Evolutionary conservation across 2,329 filamentous ascomycete species (phyloP).

Genomic region (Furcasterigmium sp.): DNA sequence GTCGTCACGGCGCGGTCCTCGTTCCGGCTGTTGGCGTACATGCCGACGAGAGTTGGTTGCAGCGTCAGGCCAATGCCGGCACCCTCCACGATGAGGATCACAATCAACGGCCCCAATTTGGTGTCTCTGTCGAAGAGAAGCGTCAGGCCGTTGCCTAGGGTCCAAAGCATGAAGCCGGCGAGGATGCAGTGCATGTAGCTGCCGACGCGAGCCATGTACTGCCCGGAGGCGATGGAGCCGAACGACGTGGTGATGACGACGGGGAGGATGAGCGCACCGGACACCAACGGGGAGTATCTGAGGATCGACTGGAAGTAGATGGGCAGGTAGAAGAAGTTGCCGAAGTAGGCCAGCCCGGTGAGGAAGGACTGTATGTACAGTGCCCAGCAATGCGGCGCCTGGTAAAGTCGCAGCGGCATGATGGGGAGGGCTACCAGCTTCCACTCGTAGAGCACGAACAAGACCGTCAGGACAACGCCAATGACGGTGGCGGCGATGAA

Average conservation of each 20-base stretch:
- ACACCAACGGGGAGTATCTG: conserved; percentile 17
- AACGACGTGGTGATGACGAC: conserved; percentile 20
- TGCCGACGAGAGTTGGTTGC: conserved; percentile 29
- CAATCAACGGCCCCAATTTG: conserved; percentile 18
- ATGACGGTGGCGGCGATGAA: conserved; percentile 16
- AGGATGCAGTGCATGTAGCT: conserved; percentile 22
- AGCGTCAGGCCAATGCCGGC: conserved; percentile 26
- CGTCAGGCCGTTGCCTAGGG: conserved; percentile 25
- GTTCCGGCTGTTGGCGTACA: conserved; percentile 28
- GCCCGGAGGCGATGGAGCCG: conserved; percentile 22
- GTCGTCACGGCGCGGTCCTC: conserved; percentile 31
- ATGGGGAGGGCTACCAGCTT: conserved; percentile 19
- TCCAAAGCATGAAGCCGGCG: conserved; percentile 27
- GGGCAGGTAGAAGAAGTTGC: conserved; percentile 21
- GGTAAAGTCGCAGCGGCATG: conserved; percentile 20
- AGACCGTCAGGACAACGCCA: conserved; percentile 13
- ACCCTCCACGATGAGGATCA: conserved; percentile 25
- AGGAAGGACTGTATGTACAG: conserved; percentile 18
- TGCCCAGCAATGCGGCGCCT: conserved; percentile 13
- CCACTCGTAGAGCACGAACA: conserved; percentile 22
- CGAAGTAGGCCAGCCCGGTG: conserved; percentile 21
- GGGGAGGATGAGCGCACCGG: conserved; percentile 22
- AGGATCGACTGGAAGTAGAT: conserved; percentile 27
- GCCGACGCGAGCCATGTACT: conserved; percentile 21
- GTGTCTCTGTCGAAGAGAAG: conserved; percentile 19